Evolutionary conservation across 768 basidiomycete species (phyloP), one percentile per base, ranked within the genome.

Genomic region (Crepidotus variabilis): DNA sequence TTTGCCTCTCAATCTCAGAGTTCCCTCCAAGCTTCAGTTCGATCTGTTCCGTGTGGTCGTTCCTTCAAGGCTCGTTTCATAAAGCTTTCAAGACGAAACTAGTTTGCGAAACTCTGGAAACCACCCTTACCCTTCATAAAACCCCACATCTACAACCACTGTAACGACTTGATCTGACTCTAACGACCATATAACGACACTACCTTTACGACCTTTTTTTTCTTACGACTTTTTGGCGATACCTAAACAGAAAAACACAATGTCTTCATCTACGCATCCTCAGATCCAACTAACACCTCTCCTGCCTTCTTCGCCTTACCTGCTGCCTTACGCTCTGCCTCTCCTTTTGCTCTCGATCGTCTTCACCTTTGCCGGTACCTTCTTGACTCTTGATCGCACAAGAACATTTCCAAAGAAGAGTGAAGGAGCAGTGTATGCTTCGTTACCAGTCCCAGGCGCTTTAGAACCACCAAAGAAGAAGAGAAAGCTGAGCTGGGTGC

Each of bases 341-440:
- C 72, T 90, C n/a, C 72, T 89, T 32, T 65, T 83, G 2, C 57
- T 83, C 5, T 87, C 86, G 9, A 51, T 85, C 39, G 57, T 82
- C 21, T 72, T 86, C 35, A 81, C 80, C 6, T 85, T 87, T 63
- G 73, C 84, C n/a, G 86, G 87, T n/a, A 77, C 85, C 2, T 88
- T 90, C 67, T 72, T 88, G 20, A 87, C 80, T 16, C 78, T 90
- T 50, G 86, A 88, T 64, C 83, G 88, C 39, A 82, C 86, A 20
- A 79, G 84, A 36, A 77, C 81, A 6, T 87, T 90, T 62, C 75
- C 81, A 34, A 68, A 70, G 7, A 70, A 71, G 60, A 71, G 70
- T 50, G 63, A 65, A 32, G 47, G 53, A 36, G 50, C 36, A 14
- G 57, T 56, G 46, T 72, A 70, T 35, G 57, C 68, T 48, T 58